Evolutionary conservation across 306 rosid species (phyloP).

Genomic region (Begonia masoniana): DNA sequence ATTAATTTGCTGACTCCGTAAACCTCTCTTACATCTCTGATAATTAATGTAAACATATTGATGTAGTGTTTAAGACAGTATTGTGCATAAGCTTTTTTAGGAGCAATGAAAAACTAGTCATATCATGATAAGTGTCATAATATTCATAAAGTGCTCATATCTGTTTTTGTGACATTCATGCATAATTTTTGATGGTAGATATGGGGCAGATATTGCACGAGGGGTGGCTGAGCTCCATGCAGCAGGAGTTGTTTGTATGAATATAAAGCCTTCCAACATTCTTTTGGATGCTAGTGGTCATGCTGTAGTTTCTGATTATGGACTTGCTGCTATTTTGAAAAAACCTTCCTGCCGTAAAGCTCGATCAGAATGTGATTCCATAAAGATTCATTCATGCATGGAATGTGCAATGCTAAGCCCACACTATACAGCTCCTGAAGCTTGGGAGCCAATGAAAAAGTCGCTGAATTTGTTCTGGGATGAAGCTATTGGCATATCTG

Average conservation of each 20-base stretch:
- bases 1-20: too few species aligned
- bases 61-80: too few species aligned
- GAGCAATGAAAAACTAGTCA: too few species aligned
- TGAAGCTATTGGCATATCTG: constrained; percentile 88
- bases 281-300: constrained; percentile 83
- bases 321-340: constrained; percentile 88
- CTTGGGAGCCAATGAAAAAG: constrained; percentile 96
- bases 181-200: constrained; percentile 41
- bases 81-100: too few species aligned
- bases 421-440: constrained; percentile 96
- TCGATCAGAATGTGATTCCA: constrained; percentile 62
- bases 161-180: constrained; percentile 16
- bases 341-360: constrained; percentile 87
- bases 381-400: constrained; percentile 88
- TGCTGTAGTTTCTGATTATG: constrained; percentile 93
- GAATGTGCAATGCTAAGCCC: constrained; percentile 98
- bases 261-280: constrained; percentile 90
- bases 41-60: too few species aligned
- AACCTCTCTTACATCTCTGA: too few species aligned
- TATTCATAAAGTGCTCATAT: not conserved
- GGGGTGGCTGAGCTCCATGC: constrained; percentile 99
- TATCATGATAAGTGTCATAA: too few species aligned
- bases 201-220: constrained; percentile 91
- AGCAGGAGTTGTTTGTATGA: constrained; percentile 96
- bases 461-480: constrained; percentile 87